Percentiles rank a stretch among this genome's conserved stretches.
Evolutionary conservation across 2,329 filamentous ascomycete genomes (phyloP).

Genomic region (Aspergillus quadricinctus): DNA sequence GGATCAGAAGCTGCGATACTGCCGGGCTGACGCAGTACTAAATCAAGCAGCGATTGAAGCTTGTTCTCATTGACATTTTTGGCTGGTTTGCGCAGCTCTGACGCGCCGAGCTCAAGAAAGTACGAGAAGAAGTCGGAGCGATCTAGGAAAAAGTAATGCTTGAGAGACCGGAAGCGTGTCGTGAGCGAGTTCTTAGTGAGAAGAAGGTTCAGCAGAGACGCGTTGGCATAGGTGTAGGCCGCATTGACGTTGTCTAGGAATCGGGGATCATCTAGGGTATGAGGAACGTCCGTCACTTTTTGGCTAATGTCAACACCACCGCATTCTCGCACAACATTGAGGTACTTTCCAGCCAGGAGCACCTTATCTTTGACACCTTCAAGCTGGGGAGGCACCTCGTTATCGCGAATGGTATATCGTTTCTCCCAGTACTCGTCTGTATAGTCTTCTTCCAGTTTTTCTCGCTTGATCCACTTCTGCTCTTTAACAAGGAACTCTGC

Average conservation of each 20-base stretch:
- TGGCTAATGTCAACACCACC: conserved; percentile 93
- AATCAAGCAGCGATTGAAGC: conserved; percentile 89
- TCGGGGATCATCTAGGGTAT: conserved; percentile 82
- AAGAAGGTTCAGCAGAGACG: conserved; percentile 83
- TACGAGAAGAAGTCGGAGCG: conserved; percentile 98
- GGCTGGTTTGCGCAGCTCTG: conserved; percentile 85
- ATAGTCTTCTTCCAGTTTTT: conserved; percentile 90
- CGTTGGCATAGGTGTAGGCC: conserved; percentile 93
- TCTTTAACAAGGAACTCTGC: conserved; percentile 93
- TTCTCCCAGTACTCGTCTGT: conserved; percentile 99
- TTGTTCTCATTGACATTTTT: conserved; percentile 88
- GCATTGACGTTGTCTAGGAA: conserved; percentile 95
- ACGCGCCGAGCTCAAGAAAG: conserved; percentile 86
- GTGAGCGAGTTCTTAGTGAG: conserved; percentile 90
- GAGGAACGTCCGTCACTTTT: conserved; percentile 80
- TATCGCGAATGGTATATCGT: conserved; percentile 87
- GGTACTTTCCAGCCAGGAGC: conserved; percentile 89
- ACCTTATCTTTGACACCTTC: conserved; percentile 91
- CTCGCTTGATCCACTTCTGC: conserved; percentile 88
- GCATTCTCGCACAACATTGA: conserved; percentile 96
- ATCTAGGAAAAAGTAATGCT: conserved; percentile 99
- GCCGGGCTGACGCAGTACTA: conserved; percentile 92
- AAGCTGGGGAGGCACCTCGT: conserved; percentile 86
- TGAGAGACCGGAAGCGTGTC: conserved; percentile 79
- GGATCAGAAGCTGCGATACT: conserved; percentile 91